Percentiles rank a stretch among this genome's conserved stretches.
Conservation (phyloP, 768 basidiomycete genomes). For the Trametes gibbosa region DNA sequence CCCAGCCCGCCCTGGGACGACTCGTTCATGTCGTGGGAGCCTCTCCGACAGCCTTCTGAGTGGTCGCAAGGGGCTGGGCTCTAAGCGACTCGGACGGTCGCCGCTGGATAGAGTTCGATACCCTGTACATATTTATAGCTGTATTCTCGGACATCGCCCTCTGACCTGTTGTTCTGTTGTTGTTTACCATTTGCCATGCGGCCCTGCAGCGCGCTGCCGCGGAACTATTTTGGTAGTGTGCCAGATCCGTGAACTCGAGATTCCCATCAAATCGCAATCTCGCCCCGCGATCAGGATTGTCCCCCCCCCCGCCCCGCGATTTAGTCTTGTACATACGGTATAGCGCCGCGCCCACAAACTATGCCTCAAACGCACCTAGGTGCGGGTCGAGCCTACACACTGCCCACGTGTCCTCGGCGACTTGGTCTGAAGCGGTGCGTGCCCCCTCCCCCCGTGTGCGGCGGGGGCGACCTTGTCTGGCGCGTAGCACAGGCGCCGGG, state of each 20-base stretch:
- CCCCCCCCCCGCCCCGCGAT: neutral
- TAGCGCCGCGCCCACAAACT: neutral
- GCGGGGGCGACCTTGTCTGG: too few relatives aligned
- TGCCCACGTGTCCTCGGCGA: neutral
- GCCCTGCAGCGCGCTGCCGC: neutral
- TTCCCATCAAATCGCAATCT: constrained; percentile 19
- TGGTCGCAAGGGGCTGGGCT: constrained; percentile 8
- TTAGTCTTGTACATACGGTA: neutral
- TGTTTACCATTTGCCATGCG: neutral
- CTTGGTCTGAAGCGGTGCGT: too few relatives aligned
- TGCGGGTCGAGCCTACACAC: neutral
- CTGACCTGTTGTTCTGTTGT: neutral
- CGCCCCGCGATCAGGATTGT: constrained; percentile 5
- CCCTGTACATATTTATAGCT: constrained; percentile 14
- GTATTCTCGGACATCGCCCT: neutral
- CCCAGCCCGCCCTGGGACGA: constrained; percentile 46
- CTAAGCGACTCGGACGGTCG: neutral
- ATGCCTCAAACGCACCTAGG: neutral
- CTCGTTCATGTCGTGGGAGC: constrained; percentile 63
- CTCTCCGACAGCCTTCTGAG: constrained; percentile 35
- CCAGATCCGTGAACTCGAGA: constrained; percentile 15
- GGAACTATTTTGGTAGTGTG: constrained; percentile 3
- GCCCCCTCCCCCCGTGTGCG: too few relatives aligned
- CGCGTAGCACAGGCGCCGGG: too few relatives aligned
- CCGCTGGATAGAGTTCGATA: neutral